phyloP scores from a whole-genome alignment of 2,329 filamentous ascomycete genomes.

The Bipolaris oryzae region DNA sequence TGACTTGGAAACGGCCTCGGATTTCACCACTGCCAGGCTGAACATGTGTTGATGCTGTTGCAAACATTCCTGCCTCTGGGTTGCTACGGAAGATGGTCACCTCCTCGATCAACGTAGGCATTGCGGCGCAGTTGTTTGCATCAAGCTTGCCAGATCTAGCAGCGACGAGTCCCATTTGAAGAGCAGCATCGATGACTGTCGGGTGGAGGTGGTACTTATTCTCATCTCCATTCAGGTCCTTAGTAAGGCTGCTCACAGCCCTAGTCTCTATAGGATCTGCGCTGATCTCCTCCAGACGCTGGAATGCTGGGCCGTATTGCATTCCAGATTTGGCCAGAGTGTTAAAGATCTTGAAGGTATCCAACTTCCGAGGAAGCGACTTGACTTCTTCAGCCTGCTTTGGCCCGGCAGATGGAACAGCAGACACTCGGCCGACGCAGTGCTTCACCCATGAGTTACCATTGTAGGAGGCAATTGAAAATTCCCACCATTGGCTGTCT shows the following conservation, averaged over 20 bases:
- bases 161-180: background rate
- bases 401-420: background rate
- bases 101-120: background rate
- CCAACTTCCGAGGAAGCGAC: background rate
- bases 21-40: background rate
- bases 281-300: background rate
- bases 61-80: background rate
- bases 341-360: background rate
- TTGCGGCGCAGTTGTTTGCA: background rate
- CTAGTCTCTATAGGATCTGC: background rate
- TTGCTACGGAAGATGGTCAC: background rate
- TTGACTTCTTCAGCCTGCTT: background rate
- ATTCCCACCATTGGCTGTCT: conserved; percentile 22
- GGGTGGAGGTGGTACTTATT: background rate
- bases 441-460: conserved; percentile 30
- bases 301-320: background rate
- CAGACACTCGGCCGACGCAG: conserved; percentile 12
- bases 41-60: background rate
- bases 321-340: background rate
- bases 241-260: background rate
- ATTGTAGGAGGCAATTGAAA: conserved; percentile 19
- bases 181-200: background rate
- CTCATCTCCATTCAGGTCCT: background rate
- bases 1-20: background rate
- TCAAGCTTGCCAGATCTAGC: background rate